Evolutionary conservation across 192 early-diverging fungal genomes (phyloP).

Genomic region (Coemansia biformis): DNA sequence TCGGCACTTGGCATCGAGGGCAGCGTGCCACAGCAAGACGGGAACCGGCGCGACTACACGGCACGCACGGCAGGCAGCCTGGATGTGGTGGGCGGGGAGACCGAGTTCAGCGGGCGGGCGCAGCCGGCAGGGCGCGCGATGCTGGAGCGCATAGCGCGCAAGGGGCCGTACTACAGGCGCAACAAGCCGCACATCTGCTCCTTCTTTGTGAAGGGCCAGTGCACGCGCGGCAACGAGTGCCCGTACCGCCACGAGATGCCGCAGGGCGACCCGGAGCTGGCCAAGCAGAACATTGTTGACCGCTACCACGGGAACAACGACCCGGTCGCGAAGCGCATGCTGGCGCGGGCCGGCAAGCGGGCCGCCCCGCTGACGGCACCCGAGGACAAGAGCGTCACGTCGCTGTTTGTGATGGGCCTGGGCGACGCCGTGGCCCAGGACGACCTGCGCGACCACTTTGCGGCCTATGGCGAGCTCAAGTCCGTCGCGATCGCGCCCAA

Average conservation of each 20-base stretch:
- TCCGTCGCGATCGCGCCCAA: constrained; percentile 76
- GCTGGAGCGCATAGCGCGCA: constrained; percentile 80
- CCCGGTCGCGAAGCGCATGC: constrained; percentile 84
- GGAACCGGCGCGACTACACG: constrained; percentile 85
- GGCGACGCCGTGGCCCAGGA: constrained; percentile 63
- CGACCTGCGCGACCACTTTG: constrained; percentile 69
- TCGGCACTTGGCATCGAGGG: constrained; percentile 70
- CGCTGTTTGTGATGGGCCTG: constrained; percentile 80
- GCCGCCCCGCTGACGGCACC: constrained; percentile 56
- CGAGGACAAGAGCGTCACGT: constrained; percentile 75
- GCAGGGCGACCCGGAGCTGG: constrained; percentile 66
- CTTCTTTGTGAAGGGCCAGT: constrained; percentile 92
- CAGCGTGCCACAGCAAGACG: constrained; percentile 73
- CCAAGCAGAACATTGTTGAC: constrained; percentile 91
- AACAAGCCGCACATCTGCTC: constrained; percentile 90
- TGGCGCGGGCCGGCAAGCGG: constrained; percentile 54
- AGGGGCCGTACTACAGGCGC: constrained; percentile 86
- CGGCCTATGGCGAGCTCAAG: constrained; percentile 83
- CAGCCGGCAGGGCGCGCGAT: constrained; percentile 49
- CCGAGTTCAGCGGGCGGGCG: constrained; percentile 32
- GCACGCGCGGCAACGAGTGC: constrained; percentile 91
- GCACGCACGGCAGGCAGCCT: constrained; percentile 63
- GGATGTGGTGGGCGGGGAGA: constrained; percentile 14
- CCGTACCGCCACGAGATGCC: constrained; percentile 96
- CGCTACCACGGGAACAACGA: constrained; percentile 93